Base-by-base conservation (phyloP, 768 basidiomycete genomes). In the Amanita fuliginea region DNA sequence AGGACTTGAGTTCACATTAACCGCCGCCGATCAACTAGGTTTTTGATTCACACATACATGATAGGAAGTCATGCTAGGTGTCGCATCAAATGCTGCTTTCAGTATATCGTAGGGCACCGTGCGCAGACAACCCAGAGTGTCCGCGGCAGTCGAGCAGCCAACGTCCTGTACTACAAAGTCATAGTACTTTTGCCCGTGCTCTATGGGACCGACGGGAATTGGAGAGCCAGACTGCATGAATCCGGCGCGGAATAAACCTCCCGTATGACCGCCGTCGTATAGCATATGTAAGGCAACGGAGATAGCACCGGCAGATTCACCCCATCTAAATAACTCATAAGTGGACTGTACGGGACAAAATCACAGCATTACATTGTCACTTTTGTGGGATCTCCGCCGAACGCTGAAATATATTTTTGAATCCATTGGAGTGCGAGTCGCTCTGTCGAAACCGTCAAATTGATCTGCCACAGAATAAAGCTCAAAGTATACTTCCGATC, bases 361-460 rank as follows among this genome's bases (percentile, higher is more conserved):
- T 30, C 5, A 13, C 11, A 24, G 14, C 13, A 28, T 46, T 58
- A 78, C 75, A 79, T 71, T 0, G 77, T 78, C 3, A 80, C 80
- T 58, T 77, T 80, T 2, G 57, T 59, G 0, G 77, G 74, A 59
- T 86, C 81, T 8, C 84, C 84, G 0, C 83, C 82, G 53, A 84
- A 86, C 6, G 67, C 64, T 30, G 60, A 54, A 54, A 85, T 81
- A 57, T 86, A 78, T 56, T 78, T 75, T 54, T 81, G 75, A 1
- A 86, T 66, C 83, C 83, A 86, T 49, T 74, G 61, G 6, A 86
- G 56, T 1, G 78, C 81, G 30, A 74, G 62, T 21, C 77, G 69
- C 57, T 78, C 75, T 83, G 60, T 9, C 30, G 16, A 19, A 9
- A 24, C 28, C 13, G 13, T 4, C 35, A 10, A 30, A 30, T 13